A percentile compares a stretch with the other conserved stretches of the same genome.
Evolutionary conservation across 164 flowering plant species (phyloP).

Genomic region (Brasenia schreberi): DNA sequence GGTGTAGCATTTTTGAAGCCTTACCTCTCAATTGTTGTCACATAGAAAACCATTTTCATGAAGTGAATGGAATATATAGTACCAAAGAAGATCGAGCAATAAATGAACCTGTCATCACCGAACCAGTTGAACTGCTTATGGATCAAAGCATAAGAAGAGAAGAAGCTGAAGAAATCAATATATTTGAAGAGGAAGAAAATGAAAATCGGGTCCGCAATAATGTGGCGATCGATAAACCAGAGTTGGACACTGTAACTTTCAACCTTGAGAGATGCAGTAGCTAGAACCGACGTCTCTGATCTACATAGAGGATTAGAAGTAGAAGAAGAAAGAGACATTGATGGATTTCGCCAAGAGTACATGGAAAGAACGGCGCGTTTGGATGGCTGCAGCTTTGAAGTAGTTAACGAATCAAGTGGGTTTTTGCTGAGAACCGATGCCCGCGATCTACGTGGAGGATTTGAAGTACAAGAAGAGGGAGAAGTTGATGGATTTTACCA

Average conservation of each 20-base stretch:
- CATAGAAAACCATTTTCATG: background rate
- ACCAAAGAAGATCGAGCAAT: background rate
- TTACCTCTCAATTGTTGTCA: background rate
- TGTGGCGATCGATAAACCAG: background rate
- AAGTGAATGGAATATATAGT: background rate
- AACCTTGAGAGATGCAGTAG: background rate
- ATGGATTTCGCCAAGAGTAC: constrained; percentile 25
- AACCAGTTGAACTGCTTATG: background rate
- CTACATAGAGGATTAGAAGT: background rate
- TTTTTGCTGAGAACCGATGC: background rate
- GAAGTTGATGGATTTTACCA: constrained; percentile 23
- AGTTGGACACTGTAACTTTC: background rate
- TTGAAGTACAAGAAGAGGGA: constrained; percentile 1
- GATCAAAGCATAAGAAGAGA: background rate
- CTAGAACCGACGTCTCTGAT: background rate
- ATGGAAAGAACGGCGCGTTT: constrained; percentile 37
- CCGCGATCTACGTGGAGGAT: background rate
- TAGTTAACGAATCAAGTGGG: constrained; percentile 33
- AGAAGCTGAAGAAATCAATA: background rate
- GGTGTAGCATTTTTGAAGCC: background rate
- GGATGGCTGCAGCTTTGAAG: constrained; percentile 30
- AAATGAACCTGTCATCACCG: background rate
- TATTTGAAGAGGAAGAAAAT: background rate
- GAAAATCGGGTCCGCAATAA: background rate
- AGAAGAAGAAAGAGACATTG: constrained; percentile 7